Evolutionary conservation across 2,329 filamentous ascomycete species (phyloP).

Genomic region (Harringtonia lauricola): DNA sequence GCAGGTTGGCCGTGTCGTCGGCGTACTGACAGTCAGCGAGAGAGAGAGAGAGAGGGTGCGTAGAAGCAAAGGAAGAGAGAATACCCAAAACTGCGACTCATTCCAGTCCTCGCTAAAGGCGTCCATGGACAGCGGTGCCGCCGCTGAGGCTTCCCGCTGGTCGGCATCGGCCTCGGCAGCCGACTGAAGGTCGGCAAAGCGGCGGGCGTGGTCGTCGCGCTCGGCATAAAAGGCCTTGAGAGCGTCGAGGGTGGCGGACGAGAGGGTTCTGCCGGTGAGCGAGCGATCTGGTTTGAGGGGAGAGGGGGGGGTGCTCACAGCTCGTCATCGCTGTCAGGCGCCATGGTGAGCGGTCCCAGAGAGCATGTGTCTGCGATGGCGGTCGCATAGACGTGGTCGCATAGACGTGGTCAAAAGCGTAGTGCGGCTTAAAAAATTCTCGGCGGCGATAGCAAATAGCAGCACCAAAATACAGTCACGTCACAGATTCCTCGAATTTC

Average conservation of each 20-base stretch:
- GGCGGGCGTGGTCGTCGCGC: slow-evolving; percentile 52
- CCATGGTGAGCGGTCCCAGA: no score
- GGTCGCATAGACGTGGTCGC: no score
- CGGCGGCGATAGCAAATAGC: no score
- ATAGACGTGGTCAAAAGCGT: no score
- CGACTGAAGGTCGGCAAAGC: slow-evolving; percentile 57
- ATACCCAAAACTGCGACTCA: slow-evolving; percentile 73
- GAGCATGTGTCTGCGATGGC: no score
- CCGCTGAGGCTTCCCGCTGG: background rate
- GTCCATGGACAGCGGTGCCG: slow-evolving; percentile 45
- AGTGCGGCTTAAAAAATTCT: no score
- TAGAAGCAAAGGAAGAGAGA: background rate
- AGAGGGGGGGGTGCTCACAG: no score
- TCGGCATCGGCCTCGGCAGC: slow-evolving; percentile 42
- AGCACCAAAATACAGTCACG: no score
- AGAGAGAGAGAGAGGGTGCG: background rate
- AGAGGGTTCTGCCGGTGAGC: slow-evolving; percentile 41
- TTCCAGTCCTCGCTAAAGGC: slow-evolving; percentile 75
- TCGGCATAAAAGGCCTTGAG: slow-evolving; percentile 65
- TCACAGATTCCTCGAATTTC: no score
- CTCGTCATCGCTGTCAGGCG: slow-evolving; percentile 31
- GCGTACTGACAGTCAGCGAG: slow-evolving; percentile 44
- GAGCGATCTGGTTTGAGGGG: no score
- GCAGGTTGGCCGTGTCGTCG: slow-evolving; percentile 53
- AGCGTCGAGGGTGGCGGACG: slow-evolving; percentile 54